Percentiles rank a stretch among this genome's conserved stretches.
These are phyloP conservation scores for Cladosporium sp. DNA, from an alignment of 2,329 filamentous ascomycete genomes.

Conservation along the genomic window DNA sequence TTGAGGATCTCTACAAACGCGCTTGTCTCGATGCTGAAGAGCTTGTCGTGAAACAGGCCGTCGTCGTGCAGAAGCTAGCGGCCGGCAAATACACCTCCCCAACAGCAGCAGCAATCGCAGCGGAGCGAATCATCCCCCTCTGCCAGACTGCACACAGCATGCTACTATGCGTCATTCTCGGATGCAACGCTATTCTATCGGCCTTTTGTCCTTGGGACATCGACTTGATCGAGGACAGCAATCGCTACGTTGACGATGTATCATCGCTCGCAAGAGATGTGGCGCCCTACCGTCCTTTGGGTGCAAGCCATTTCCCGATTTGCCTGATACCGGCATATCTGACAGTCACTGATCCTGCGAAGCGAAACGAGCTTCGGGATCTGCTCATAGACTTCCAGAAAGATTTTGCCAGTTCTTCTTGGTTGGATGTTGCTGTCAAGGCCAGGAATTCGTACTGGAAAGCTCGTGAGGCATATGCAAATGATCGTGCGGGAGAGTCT, in stretches of 20 bases:
- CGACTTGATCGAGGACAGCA: neutral
- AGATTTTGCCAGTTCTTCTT: slow-evolving; percentile 1
- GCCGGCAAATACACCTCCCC: neutral
- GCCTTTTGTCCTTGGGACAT: neutral
- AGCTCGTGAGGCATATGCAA: neutral
- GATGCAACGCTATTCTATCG: slow-evolving; percentile 11
- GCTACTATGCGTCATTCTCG: slow-evolving; percentile 5
- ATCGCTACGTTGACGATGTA: neutral
- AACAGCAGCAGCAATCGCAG: neutral
- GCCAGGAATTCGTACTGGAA: neutral
- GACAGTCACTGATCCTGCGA: neutral
- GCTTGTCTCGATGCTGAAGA: slow-evolving; percentile 7
- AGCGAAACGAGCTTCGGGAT: neutral
- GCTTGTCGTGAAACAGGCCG: neutral
- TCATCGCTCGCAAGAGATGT: neutral
- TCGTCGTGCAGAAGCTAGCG: neutral
- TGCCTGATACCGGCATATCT: slow-evolving; percentile 5
- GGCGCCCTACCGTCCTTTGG: slow-evolving; percentile 6
- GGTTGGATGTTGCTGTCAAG: neutral
- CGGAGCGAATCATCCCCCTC: neutral
- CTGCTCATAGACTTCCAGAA: slow-evolving; percentile 5
- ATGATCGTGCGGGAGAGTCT: neutral
- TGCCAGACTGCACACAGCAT: slow-evolving; percentile 12
- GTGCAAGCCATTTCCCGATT: slow-evolving; percentile 14
- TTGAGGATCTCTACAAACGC: slow-evolving; percentile 2